A percentile compares a stretch with the other conserved stretches of the same genome.
phyloP scores from a whole-genome alignment of 805 yeast genomes.

The Brettanomyces nanus region DNA sequence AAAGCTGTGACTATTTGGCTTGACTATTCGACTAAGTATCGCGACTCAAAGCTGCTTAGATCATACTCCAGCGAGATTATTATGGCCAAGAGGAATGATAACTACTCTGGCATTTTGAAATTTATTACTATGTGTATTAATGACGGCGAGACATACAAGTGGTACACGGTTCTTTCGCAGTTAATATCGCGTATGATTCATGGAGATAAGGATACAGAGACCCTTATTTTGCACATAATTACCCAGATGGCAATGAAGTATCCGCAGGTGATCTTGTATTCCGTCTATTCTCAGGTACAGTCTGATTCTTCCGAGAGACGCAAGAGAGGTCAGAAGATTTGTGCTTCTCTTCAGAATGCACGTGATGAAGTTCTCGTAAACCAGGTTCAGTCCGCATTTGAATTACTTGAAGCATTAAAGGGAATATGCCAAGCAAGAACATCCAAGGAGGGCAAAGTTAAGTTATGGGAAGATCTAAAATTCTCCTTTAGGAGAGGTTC shows the following conservation, averaged over 20 bases:
- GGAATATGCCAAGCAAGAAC: slow-evolving; percentile 34
- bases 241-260: slow-evolving; percentile 50
- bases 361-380: slow-evolving; percentile 9
- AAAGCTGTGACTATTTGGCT: slow-evolving; percentile 89
- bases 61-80: slow-evolving; percentile 22
- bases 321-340: slow-evolving; percentile 36
- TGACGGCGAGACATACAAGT: slow-evolving; percentile 43
- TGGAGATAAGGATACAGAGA: slow-evolving; percentile 45
- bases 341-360: slow-evolving; percentile 25
- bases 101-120: slow-evolving; percentile 39
- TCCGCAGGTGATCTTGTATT: slow-evolving; percentile 85
- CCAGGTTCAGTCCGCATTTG: slow-evolving; percentile 22
- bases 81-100: slow-evolving; percentile 25
- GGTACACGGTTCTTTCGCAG: slow-evolving; percentile 86
- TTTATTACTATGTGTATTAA: slow-evolving; percentile 35
- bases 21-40: slow-evolving; percentile 48
- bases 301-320: slow-evolving; percentile 44
- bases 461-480: slow-evolving; percentile 34
- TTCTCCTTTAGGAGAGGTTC: slow-evolving; percentile 23
- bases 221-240: slow-evolving; percentile 50
- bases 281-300: slow-evolving; percentile 59
- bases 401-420: slow-evolving; percentile 34
- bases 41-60: slow-evolving; percentile 18
- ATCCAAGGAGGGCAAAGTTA: slow-evolving; percentile 27
- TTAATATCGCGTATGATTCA: slow-evolving; percentile 72